Percentiles rank a stretch among this genome's conserved stretches.
Conservation (phyloP, 2,329 filamentous ascomycete species). For the Ophiosphaerella narmari region DNA sequence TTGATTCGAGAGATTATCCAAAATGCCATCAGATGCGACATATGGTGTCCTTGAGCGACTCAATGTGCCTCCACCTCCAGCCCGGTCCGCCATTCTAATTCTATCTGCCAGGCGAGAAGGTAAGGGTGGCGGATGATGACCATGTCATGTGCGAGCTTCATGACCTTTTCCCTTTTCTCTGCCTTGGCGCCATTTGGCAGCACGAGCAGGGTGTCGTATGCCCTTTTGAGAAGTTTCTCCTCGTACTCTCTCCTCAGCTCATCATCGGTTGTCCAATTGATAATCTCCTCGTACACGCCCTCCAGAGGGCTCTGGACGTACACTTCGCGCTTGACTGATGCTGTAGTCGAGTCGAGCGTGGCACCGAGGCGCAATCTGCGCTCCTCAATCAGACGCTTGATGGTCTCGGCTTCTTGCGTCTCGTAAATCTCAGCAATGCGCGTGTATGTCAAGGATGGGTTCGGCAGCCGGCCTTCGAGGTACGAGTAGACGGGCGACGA, state of each 20-base stretch:
- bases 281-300: conserved; percentile 77
- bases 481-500: conserved; percentile 78
- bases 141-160: conserved; percentile 84
- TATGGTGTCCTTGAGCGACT: not conserved
- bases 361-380: conserved; percentile 86
- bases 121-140: conserved; percentile 94
- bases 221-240: conserved; percentile 83
- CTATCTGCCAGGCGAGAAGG: conserved; percentile 86
- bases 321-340: conserved; percentile 86
- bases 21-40: too few species aligned
- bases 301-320: conserved; percentile 77
- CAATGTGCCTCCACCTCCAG: conserved; percentile 37
- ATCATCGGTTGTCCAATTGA: conserved; percentile 90
- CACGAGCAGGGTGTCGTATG: conserved; percentile 76
- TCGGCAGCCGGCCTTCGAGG: conserved; percentile 81
- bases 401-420: conserved; percentile 81
- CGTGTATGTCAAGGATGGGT: conserved; percentile 79
- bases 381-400: conserved; percentile 89
- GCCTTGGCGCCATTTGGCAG: conserved; percentile 70
- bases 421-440: conserved; percentile 84
- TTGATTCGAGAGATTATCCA: not conserved
- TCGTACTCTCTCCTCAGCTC: conserved; percentile 82
- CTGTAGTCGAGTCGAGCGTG: conserved; percentile 78
- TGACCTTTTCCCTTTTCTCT: conserved; percentile 71
- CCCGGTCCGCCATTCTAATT: conserved; percentile 78